Evolutionary conservation across 2,329 filamentous ascomycete species (phyloP).

Genomic region (Lasiodiplodia hormozganensis): DNA sequence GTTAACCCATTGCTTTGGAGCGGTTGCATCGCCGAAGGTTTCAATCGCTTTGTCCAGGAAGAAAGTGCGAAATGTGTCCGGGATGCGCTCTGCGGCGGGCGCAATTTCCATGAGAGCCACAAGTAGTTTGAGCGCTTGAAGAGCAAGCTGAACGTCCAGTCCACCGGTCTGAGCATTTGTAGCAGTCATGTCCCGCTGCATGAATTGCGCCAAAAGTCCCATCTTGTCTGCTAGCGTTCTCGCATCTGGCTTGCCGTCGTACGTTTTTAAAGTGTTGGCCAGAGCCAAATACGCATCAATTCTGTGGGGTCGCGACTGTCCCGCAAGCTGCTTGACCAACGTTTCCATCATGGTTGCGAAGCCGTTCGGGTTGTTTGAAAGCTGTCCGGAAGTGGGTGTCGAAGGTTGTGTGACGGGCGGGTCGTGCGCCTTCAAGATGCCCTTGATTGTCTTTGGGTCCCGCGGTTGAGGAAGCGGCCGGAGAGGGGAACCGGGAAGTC

Average conservation of each 20-base stretch:
- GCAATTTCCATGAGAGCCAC: slow-evolving; percentile 78
- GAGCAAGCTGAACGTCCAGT: slow-evolving; percentile 73
- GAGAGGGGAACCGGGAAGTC: slow-evolving; percentile 46
- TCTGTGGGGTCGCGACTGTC: slow-evolving; percentile 73
- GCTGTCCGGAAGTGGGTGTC: slow-evolving; percentile 35
- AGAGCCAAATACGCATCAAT: slow-evolving; percentile 88
- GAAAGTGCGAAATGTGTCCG: slow-evolving; percentile 80
- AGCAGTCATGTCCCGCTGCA: slow-evolving; percentile 75
- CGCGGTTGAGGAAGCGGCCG: slow-evolving; percentile 57
- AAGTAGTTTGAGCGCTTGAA: slow-evolving; percentile 79
- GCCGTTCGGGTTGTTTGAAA: slow-evolving; percentile 60
- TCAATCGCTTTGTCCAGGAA: slow-evolving; percentile 82
- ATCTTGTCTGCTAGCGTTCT: slow-evolving; percentile 69
- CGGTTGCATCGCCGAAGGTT: slow-evolving; percentile 70
- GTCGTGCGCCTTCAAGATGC: slow-evolving; percentile 79
- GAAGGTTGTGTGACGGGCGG: slow-evolving; percentile 34
- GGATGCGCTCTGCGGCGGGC: slow-evolving; percentile 72
- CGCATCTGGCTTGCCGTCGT: slow-evolving; percentile 73
- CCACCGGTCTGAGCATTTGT: slow-evolving; percentile 61
- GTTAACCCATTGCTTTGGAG: slow-evolving; percentile 79
- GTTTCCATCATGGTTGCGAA: slow-evolving; percentile 86
- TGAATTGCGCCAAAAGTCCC: slow-evolving; percentile 77
- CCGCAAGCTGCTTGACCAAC: slow-evolving; percentile 79
- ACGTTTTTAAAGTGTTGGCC: slow-evolving; percentile 76
- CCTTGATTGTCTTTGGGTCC: slow-evolving; percentile 66